Base-by-base conservation (phyloP, 441 rosid species). In the Gossypium aridum region DNA sequence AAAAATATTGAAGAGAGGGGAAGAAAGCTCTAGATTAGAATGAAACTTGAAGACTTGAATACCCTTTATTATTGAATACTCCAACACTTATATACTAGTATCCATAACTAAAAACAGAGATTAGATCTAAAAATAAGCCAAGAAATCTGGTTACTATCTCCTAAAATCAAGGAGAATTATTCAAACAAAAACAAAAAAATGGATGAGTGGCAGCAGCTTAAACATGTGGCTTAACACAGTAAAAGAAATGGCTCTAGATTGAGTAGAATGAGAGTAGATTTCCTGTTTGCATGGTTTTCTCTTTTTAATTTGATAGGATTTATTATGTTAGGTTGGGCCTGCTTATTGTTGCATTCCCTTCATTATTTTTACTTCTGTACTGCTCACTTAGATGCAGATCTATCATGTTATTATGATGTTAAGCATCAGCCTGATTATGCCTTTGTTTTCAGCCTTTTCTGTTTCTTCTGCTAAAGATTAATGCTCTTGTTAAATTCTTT, bases 221-320 rank as follows among this genome's bases (percentile, higher is more conserved):
- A n/a, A n/a, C n/a, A n/a, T n/a, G n/a, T n/a, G n/a, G n/a, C n/a
- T n/a, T n/a, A n/a, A n/a, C n/a, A n/a, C n/a, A n/a, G n/a, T 64
- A 37, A 64, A 34, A 61, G 19, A 64, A 63, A 64, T 64, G 8
- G n/a, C 69, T 45, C 26, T 39, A 39, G 69, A 64, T 64, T 64
- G 53, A 19, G 51, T 16, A 20, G 69, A 64, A 37, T 64, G 51
- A 64, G 8, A 64, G 26, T 37, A 61, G 22, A 14, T 64, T 64
- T 64, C 23, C 53, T 37, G 51, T 39, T 39, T 64, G 53, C 2
- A 1, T 23, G 53, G 51, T 54, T 17, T 16, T 53, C 56, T 26
- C 13, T 26, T 14, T 51, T 25, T 25, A 23, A 59, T 49, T 69
- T 51, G 45, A 23, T 69, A 14, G 72, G 72, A 19, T n/a, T 16